phyloP scores from a whole-genome alignment of 1,139 yeast genomes.

The Saccharomycopsis hybrid region DNA sequence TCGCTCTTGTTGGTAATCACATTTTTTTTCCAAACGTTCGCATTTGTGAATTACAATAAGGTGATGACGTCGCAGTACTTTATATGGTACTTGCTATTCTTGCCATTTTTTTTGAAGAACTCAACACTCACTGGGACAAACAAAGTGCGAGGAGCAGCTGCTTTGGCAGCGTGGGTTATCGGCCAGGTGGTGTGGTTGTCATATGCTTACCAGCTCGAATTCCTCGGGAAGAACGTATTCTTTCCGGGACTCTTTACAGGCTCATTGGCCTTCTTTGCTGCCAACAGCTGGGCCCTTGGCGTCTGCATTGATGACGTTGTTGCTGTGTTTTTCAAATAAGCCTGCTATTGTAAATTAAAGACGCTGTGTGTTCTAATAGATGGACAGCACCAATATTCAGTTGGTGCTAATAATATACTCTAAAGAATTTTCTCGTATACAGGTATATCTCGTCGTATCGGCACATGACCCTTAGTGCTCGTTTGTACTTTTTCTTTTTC shows the following conservation, averaged over 20 bases:
- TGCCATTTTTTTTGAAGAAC: conserved; percentile 9
- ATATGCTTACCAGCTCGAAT: conserved; percentile 76
- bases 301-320: conserved; percentile 44
- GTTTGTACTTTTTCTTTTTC: neutral
- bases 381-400: neutral
- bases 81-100: conserved; percentile 20
- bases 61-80: conserved; percentile 22
- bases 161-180: conserved; percentile 44
- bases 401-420: neutral
- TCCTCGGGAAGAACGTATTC: conserved; percentile 47
- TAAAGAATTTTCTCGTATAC: neutral
- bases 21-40: conserved; percentile 20
- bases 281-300: conserved; percentile 61
- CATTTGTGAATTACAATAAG: conserved; percentile 22
- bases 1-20: conserved; percentile 35
- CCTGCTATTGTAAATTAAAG: neutral
- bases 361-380: too few relatives aligned
- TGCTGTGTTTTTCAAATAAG: neutral
- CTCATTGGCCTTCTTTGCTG: conserved; percentile 58
- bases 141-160: neutral
- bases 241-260: conserved; percentile 55
- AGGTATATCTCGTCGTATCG: neutral
- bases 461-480: neutral
- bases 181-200: conserved; percentile 77
- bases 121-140: neutral